Evolutionary conservation across 108 stramenopile species (phyloP).

Genomic region (Epithemia pelagica): DNA sequence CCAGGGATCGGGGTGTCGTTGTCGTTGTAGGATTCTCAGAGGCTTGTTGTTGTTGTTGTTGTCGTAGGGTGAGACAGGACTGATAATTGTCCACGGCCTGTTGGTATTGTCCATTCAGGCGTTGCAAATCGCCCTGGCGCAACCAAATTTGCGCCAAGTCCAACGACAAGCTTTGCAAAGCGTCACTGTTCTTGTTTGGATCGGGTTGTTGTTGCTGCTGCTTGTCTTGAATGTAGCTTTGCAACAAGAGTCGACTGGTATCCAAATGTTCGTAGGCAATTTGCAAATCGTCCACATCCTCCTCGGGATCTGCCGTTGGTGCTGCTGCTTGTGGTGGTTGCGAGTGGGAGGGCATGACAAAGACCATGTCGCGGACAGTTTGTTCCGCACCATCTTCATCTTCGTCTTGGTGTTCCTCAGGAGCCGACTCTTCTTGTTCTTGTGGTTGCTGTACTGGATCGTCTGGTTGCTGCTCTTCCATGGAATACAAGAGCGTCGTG

Average conservation of each 20-base stretch:
- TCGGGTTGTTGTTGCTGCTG: background rate
- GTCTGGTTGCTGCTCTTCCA: slow-evolving; percentile 51
- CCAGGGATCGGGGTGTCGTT: slow-evolving; percentile 42
- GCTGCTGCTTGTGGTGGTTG: background rate
- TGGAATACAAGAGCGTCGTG: slow-evolving; percentile 72
- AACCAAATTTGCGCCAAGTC: slow-evolving; percentile 75
- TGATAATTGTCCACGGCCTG: slow-evolving; percentile 58
- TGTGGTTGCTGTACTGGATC: slow-evolving; percentile 8
- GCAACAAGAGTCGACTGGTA: slow-evolving; percentile 33
- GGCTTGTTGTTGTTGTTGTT: background rate
- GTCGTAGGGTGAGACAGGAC: slow-evolving; percentile 35
- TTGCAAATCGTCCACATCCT: slow-evolving; percentile 58
- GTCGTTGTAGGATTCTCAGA: background rate
- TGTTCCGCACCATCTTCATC: background rate
- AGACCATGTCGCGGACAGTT: background rate
- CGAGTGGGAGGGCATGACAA: background rate
- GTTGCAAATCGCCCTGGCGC: slow-evolving; percentile 69
- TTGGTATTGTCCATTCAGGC: slow-evolving; percentile 49
- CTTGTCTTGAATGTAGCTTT: background rate
- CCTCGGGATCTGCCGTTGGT: too few species aligned
- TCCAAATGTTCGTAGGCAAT: slow-evolving; percentile 89
- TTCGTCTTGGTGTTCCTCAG: slow-evolving; percentile 7
- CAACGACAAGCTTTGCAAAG: background rate
- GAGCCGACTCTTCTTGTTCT: background rate
- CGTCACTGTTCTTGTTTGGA: background rate